Base-by-base conservation (phyloP, 768 basidiomycete genomes). In the Pholiota microspora region DNA sequence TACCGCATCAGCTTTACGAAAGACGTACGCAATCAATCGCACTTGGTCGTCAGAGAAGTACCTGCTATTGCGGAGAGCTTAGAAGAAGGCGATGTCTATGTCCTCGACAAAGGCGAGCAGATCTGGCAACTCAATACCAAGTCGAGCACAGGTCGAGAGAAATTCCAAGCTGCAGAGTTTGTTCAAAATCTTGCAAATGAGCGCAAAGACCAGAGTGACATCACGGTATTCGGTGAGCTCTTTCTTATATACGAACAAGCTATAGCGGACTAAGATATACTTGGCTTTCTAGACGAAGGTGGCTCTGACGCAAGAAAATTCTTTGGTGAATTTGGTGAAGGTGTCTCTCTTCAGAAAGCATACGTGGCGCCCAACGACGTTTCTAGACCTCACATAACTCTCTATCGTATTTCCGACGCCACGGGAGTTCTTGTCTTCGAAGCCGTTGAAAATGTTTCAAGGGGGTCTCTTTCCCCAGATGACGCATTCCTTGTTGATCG, bases 141-240 rank as follows among this genome's bases (percentile, higher is more conserved):
- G 55, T 67, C 68, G 5, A 82, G 82, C 48, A 62, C 70, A 1
- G 83, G 84, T 1, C 78, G 79, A 64, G 83, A 85, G 59, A 75
- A 76, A 31, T 85, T 80, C 68, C 81, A 78, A 60, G 81, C 84
- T 8, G 82, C 80, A 18, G 81, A 86, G 60, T 85, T 85, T 68
- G 79, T 77, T 3, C 75, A 73, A 59, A 71, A 62, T 24, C 62
- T 85, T 9, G 72, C 74, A 4, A 69, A 72, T 46, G 71, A 71
- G 7, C 69, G 81, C 21, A 64, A 73, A 47, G 70, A 76, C 29
- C 67, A 70, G 48, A 70, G 74, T 58, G 70, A 80, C 23, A 64
- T 79, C 9, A 70, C 70, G 10, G 81, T 83, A 10, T 84, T 72
- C 54, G 83, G 82, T 79, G 28, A 53, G 74, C 29, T 31, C 12